Conservation (phyloP, 805 yeast species). For the Suhomyces sp. region DNA sequence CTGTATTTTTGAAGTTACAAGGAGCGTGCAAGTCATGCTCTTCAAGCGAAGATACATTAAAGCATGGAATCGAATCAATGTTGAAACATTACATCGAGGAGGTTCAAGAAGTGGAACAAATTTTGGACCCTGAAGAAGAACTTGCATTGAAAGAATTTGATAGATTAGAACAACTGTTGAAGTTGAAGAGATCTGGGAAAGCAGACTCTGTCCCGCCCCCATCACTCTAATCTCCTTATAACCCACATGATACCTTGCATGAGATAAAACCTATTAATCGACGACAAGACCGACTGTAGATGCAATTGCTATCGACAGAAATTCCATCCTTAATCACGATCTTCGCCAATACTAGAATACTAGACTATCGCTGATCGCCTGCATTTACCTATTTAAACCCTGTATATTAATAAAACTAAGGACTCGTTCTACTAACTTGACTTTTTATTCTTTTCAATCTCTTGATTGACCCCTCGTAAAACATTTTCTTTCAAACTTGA, state of each 20-base stretch:
- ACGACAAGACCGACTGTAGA: too few relatives aligned
- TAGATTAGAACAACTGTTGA: conserved; percentile 62
- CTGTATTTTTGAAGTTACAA: conserved; percentile 81
- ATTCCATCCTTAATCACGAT: too few relatives aligned
- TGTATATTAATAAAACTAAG: conserved; percentile 2
- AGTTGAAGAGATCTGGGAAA: conserved; percentile 14
- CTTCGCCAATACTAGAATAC: too few relatives aligned
- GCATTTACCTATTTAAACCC: conserved; percentile 5
- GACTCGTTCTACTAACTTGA: neutral
- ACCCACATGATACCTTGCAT: too few relatives aligned
- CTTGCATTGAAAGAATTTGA: conserved; percentile 82
- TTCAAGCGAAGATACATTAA: conserved; percentile 84
- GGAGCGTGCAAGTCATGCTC: conserved; percentile 98
- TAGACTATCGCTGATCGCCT: neutral
- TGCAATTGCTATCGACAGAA: too few relatives aligned
- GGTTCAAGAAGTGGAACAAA: conserved; percentile 83
- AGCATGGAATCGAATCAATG: conserved; percentile 97
- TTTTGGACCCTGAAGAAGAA: conserved; percentile 73
- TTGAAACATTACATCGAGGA: conserved; percentile 95
- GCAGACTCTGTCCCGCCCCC: conserved; percentile 26
- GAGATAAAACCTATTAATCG: too few relatives aligned
- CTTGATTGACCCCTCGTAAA: conserved; percentile 5
- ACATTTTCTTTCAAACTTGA: conserved; percentile 6
- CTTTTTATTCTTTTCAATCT: conserved; percentile 1
- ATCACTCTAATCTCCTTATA: conserved; percentile 15